Evolutionary conservation across 805 yeast species (phyloP).

Genomic region (Sugiyamaella chiloensis): DNA sequence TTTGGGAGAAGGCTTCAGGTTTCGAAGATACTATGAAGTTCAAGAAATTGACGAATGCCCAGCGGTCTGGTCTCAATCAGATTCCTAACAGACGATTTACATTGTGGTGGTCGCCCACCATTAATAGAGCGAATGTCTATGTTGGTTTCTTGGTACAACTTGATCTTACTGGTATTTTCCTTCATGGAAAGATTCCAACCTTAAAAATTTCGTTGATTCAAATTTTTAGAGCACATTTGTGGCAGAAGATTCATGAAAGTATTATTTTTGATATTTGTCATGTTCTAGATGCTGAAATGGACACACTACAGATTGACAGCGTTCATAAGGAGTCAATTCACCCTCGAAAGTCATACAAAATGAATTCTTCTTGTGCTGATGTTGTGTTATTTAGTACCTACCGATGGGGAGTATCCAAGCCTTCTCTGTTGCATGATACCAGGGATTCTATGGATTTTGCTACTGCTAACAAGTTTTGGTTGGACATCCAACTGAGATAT

Average conservation of each 20-base stretch:
- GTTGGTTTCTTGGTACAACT: conserved; percentile 96
- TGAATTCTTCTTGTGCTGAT: conserved; percentile 96
- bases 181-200: conserved; percentile 98
- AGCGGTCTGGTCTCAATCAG: conserved; percentile 93
- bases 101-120: conserved; percentile 99
- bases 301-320: conserved; percentile 73
- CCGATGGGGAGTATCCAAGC: conserved; percentile 75
- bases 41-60: conserved; percentile 95
- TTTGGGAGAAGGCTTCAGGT: conserved; percentile 98
- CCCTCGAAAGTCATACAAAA: conserved; percentile 94
- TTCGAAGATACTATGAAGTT: conserved; percentile 95
- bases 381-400: conserved; percentile 69
- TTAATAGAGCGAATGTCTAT: conserved; percentile 94
- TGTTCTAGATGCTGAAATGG: conserved; percentile 82
- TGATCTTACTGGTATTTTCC: conserved; percentile 92
- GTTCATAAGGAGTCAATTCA: conserved; percentile 92
- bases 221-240: conserved; percentile 93
- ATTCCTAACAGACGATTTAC: conserved; percentile 97
- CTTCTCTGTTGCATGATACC: conserved; percentile 72
- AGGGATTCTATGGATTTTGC: conserved; percentile 61
- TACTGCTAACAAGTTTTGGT: conserved; percentile 71
- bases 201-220: conserved; percentile 92
- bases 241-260: conserved; percentile 99
- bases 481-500: conserved; percentile 90
- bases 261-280: conserved; percentile 91